Conservation (phyloP, 2,329 filamentous ascomycete species). For the Pseudomassariella vexata region DNA sequence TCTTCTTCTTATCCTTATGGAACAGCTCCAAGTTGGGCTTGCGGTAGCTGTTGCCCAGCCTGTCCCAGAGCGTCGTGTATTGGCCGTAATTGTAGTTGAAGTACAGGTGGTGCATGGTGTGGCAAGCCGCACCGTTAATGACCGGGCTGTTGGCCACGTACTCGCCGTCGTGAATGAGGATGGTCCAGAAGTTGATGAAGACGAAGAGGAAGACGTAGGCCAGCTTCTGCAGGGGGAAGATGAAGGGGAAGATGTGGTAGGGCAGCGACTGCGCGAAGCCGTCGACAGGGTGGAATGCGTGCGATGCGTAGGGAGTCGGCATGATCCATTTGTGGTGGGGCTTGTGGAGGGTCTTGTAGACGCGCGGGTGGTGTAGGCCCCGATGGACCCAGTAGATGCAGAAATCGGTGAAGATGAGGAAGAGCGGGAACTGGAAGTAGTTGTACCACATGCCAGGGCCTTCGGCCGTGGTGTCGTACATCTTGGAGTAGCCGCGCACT, state of each 20-base stretch:
- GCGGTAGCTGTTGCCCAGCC: conserved; percentile 79
- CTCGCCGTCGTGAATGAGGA: conserved; percentile 93
- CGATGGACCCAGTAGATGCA: conserved; percentile 78
- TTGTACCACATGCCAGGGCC: conserved; percentile 76
- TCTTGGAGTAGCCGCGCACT: conserved; percentile 76
- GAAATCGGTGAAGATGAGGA: conserved; percentile 72
- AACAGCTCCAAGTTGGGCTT: conserved; percentile 84
- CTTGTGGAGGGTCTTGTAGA: conserved; percentile 93
- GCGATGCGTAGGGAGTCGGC: conserved; percentile 87
- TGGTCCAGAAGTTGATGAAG: conserved; percentile 96
- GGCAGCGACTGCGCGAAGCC: conserved; percentile 84
- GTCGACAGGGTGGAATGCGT: conserved; percentile 92
- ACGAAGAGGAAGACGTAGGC: conserved; percentile 81
- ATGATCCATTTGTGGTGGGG: conserved; percentile 99
- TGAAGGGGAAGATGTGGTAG: conserved; percentile 88
- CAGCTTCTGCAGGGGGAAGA: conserved; percentile 89
- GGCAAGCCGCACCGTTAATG: conserved; percentile 91
- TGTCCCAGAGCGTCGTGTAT: conserved; percentile 89
- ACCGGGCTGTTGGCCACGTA: conserved; percentile 87
- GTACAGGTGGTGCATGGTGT: conserved; percentile 84
- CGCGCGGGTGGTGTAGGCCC: conserved; percentile 61
- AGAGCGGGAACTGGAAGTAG: conserved; percentile 75
- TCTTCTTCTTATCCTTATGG: conserved; percentile 80
- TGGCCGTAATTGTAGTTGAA: conserved; percentile 93
- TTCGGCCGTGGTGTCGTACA: conserved; percentile 75